Evolutionary conservation across 495 filamentous ascomycete genomes (phyloP), one percentile per base, ranked within the genome.

Genomic region (Bathelium albidoporum): DNA sequence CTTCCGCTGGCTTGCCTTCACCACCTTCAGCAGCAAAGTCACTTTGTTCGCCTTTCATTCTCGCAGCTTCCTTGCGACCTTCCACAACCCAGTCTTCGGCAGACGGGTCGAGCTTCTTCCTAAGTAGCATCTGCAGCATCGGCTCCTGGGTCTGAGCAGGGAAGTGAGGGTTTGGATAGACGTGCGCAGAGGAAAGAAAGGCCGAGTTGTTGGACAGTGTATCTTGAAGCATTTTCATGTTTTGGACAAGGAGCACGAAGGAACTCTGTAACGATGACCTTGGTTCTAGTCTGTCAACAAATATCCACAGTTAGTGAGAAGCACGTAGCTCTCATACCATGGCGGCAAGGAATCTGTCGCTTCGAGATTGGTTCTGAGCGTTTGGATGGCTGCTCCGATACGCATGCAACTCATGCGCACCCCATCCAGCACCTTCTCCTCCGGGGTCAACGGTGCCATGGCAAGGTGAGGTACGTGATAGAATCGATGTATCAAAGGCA

Each of bases 41-140:
- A 11, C 29, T 24, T 11, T 26, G 22, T 29, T 55, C 49, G 24
- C 18, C 2, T 52, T 3, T 32, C 20, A 34, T 65, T 14, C 12
- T 32, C n/a, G 28, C 20, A 39, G 0, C 66, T 16, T 45, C 64
- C 9, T 69, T 71, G 3, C 82, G 80, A 9, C 85, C 86, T 44
- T 85, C 79, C 10, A 83, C 83, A 16, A 93, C 85, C 81, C 85
- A 87, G 32, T 82, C 82, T 65, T 90, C 88, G 29, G 90, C 84
- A 2, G 81, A 77, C 2, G 89, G 87, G 60, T 92, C 88, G 24
- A 88, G 81, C 72, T 92, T 93, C 74, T 93, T 94, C 22, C 90
- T 84, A 24, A 94, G 75, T 1, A 95, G 75, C 61, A 83, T 78
- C 7, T 80, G 73, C 1, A 93, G 81, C 3, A 85, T 74, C 49